phyloP scores from a whole-genome alignment of 108 stramenopile genomes.

The Craspedostauros australis region DNA sequence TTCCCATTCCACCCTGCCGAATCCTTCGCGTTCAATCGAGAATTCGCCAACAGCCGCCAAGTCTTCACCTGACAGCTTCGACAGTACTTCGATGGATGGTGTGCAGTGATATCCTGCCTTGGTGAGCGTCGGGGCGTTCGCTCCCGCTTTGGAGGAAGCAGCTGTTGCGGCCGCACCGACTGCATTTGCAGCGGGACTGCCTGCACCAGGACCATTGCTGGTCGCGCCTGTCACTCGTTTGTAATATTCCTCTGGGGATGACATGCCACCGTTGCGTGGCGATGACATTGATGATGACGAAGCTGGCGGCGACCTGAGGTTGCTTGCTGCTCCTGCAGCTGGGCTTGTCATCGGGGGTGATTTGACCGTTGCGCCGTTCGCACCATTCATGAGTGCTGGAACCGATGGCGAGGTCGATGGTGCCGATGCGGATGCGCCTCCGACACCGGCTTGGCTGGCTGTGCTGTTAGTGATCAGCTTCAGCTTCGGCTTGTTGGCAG shows the following conservation, averaged over 20 bases:
- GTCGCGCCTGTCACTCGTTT: constrained; percentile 43
- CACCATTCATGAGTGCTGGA: background rate
- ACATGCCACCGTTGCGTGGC: constrained; percentile 1
- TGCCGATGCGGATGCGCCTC: background rate
- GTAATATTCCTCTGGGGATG: constrained; percentile 51
- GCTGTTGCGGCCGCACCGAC: background rate
- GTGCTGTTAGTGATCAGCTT: constrained; percentile 3
- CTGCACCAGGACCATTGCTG: background rate
- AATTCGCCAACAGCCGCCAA: constrained; percentile 84
- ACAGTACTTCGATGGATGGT: constrained; percentile 59
- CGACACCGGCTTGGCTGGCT: background rate
- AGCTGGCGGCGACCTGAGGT: background rate
- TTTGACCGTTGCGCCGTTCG: background rate
- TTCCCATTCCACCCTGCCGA: constrained; percentile 88
- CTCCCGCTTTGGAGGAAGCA: background rate
- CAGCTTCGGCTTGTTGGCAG: constrained; percentile 21
- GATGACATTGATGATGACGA: constrained; percentile 1
- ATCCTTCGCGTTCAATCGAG: constrained; percentile 54
- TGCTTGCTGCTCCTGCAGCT: constrained; percentile 6
- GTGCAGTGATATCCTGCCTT: constrained; percentile 76
- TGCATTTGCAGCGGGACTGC: background rate
- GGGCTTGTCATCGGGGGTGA: background rate
- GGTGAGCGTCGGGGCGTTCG: constrained; percentile 57
- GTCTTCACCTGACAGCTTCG: constrained; percentile 73
- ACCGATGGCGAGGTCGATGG: background rate